Percentiles rank a stretch among this genome's conserved stretches.
Evolutionary conservation across 1,284 basidiomycete genomes (phyloP).

Genomic region (Malassezia equina): DNA sequence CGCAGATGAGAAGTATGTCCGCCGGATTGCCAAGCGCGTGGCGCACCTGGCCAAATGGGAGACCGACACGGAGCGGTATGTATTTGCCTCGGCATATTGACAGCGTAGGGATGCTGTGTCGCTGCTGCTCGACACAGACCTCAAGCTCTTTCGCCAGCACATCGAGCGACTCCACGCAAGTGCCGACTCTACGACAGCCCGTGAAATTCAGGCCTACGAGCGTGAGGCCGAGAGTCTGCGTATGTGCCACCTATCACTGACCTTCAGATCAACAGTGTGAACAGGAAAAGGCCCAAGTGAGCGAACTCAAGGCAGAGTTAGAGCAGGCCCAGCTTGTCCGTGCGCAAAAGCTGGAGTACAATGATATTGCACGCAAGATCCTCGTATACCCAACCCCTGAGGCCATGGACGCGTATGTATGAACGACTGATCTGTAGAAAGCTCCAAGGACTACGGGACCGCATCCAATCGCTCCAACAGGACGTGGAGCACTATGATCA

Average conservation of each 20-base stretch:
- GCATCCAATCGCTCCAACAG: background rate
- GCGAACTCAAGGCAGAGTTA: background rate
- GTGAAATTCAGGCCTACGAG: slow-evolving; percentile 5
- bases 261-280: background rate
- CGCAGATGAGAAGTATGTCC: slow-evolving; percentile 15
- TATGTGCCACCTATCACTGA: slow-evolving; percentile 1
- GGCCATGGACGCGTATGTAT: slow-evolving; percentile 9
- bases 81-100: background rate
- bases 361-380: slow-evolving; percentile 13
- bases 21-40: slow-evolving; percentile 14
- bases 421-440: background rate
- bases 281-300: background rate
- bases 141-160: slow-evolving; percentile 1
- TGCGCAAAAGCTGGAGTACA: slow-evolving; percentile 6
- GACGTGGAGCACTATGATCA: slow-evolving; percentile 4
- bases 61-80: slow-evolving; percentile 6
- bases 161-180: background rate
- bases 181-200: background rate
- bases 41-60: background rate
- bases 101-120: background rate
- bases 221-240: background rate
- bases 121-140: slow-evolving; percentile 2
- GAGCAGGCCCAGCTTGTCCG: background rate
- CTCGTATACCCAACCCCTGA: slow-evolving; percentile 17
- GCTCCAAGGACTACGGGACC: background rate